Conservation (phyloP, 305 asterid species). For the Striga hermonthica region DNA sequence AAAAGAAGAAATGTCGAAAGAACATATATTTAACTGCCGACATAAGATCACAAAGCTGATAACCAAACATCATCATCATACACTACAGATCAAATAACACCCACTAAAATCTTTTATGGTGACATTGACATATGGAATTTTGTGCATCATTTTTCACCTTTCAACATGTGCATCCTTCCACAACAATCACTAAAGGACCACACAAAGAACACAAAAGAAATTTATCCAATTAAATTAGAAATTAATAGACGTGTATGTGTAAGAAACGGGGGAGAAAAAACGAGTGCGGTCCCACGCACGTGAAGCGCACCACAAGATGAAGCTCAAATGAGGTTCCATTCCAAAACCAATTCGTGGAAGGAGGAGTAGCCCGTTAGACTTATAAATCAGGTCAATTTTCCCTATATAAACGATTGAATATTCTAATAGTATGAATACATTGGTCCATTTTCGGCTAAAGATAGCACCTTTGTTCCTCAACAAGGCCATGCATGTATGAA, state of each 20-base stretch:
- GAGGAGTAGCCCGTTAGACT: no score
- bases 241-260: background rate
- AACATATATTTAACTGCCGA: background rate
- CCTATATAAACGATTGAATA: no score
- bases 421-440: no score
- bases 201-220: background rate
- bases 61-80: background rate
- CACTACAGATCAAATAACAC: background rate
- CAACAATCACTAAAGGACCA: background rate
- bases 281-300: no score
- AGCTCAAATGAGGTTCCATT: no score
- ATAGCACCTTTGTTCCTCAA: constrained; percentile 2
- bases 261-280: no score
- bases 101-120: background rate
- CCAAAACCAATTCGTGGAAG: no score
- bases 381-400: no score
- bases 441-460: background rate
- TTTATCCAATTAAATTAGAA: constrained; percentile 15
- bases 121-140: background rate
- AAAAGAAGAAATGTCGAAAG: background rate
- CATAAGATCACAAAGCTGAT: constrained; percentile 2
- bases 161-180: background rate
- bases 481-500: constrained; percentile 34
- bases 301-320: no score
- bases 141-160: background rate